phyloP scores from a whole-genome alignment of 192 early-diverging fungal genomes.

The Kappamyces sp. region DNA sequence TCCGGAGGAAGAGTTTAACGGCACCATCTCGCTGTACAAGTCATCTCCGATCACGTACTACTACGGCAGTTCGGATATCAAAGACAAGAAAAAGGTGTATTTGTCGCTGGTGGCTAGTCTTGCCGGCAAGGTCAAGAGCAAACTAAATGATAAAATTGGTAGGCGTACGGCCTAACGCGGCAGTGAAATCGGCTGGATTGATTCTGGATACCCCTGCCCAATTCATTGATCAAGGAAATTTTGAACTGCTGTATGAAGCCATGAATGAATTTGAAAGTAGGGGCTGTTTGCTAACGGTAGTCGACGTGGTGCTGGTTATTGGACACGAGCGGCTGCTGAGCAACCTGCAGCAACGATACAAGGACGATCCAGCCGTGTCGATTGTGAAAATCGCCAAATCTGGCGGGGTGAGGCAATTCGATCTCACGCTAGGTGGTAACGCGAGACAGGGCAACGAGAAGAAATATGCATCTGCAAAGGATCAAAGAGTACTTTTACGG shows the following conservation, averaged over 20 bases:
- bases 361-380: slow-evolving; percentile 39
- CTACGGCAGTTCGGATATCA: slow-evolving; percentile 74
- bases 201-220: slow-evolving; percentile 83
- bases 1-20: slow-evolving; percentile 74
- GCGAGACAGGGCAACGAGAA: slow-evolving; percentile 65
- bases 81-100: slow-evolving; percentile 79
- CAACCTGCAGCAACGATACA: slow-evolving; percentile 59
- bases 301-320: slow-evolving; percentile 80
- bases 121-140: slow-evolving; percentile 55
- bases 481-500: slow-evolving; percentile 97
- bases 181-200: slow-evolving; percentile 64
- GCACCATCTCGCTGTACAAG: slow-evolving; percentile 59
- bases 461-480: slow-evolving; percentile 62
- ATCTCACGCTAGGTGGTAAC: slow-evolving; percentile 68
- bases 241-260: slow-evolving; percentile 67
- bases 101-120: slow-evolving; percentile 57
- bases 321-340: slow-evolving; percentile 93
- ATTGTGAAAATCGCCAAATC: slow-evolving; percentile 88
- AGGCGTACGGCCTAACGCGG: not conserved
- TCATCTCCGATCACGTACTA: slow-evolving; percentile 83
- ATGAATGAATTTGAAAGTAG: slow-evolving; percentile 64
- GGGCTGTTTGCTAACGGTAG: slow-evolving; percentile 27
- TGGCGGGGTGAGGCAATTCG: slow-evolving; percentile 65
- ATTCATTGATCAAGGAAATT: slow-evolving; percentile 68
- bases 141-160: slow-evolving; percentile 52